A percentile compares a stretch with the other conserved stretches of the same genome.
These are phyloP conservation scores for Fusarium palustre DNA, from an alignment of 2,329 filamentous ascomycete species.

Conservation along the genomic window DNA sequence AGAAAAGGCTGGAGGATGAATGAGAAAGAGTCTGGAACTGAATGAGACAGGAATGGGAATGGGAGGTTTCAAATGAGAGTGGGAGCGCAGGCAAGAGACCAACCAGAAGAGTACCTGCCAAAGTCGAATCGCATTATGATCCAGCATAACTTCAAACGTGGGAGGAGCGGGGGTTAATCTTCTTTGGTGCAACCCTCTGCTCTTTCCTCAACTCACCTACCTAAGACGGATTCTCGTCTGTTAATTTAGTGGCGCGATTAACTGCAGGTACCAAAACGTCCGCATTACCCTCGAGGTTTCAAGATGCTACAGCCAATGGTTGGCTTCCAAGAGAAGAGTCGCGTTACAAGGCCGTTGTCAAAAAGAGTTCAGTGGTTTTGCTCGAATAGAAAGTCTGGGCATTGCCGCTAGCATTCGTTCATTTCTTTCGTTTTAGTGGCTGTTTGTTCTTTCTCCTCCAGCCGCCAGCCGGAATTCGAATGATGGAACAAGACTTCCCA, in stretches of 20 bases:
- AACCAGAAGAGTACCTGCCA: slow-evolving; percentile 7
- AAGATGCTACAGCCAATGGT: slow-evolving; percentile 17
- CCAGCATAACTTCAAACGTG: slow-evolving; percentile 34
- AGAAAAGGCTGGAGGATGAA: slow-evolving; percentile 36
- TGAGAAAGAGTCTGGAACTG: slow-evolving; percentile 31
- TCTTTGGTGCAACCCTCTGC: slow-evolving; percentile 27
- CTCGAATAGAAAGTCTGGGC: slow-evolving; percentile 6
- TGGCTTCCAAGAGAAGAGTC: slow-evolving; percentile 13
- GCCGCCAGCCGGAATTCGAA: slow-evolving; percentile 40
- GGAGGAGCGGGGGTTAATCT: slow-evolving; percentile 29
- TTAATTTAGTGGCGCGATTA: slow-evolving; percentile 35
- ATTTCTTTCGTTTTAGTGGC: slow-evolving; percentile 29
- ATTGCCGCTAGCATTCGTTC: slow-evolving; percentile 20
- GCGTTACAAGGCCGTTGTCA: slow-evolving; percentile 5
- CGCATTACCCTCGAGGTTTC: slow-evolving; percentile 18
- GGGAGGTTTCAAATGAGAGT: slow-evolving; percentile 42
- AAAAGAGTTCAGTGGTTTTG: slow-evolving; percentile 13
- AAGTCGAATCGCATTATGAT: slow-evolving; percentile 25
- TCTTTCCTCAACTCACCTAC: background rate
- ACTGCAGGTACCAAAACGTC: slow-evolving; percentile 42
- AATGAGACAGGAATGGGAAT: slow-evolving; percentile 21
- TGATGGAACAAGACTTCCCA: slow-evolving; percentile 23
- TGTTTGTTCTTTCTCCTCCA: slow-evolving; percentile 35
- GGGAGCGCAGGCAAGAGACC: slow-evolving; percentile 14
- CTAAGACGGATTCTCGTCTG: background rate